phyloP scores from a whole-genome alignment of 2,329 filamentous ascomycete species.

The Monascus ruber region DNA sequence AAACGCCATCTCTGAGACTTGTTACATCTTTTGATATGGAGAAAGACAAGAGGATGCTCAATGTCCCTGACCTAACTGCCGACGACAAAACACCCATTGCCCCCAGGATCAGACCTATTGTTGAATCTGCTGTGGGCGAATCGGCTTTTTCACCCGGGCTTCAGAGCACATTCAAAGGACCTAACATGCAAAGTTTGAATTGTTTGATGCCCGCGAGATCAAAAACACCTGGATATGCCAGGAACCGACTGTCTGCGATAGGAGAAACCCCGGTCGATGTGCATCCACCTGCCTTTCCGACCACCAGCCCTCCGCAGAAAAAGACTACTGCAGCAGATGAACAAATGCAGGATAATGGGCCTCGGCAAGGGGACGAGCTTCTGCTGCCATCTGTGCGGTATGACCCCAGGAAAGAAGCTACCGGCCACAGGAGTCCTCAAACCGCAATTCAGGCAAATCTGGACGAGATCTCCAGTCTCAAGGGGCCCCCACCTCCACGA shows the following conservation, averaged over 20 bases:
- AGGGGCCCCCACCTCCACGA: constrained; percentile 56
- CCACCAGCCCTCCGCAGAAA: constrained; percentile 27
- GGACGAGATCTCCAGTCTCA: constrained; percentile 45
- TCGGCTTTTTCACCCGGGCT: constrained; percentile 57
- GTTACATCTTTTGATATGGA: constrained; percentile 70
- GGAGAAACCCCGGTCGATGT: constrained; percentile 54
- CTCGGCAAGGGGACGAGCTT: constrained; percentile 21
- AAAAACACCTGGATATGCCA: constrained; percentile 48
- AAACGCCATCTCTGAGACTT: constrained; percentile 75
- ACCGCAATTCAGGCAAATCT: constrained; percentile 59
- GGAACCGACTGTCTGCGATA: constrained; percentile 64
- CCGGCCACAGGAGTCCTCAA: constrained; percentile 37
- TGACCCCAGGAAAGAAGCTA: constrained; percentile 28
- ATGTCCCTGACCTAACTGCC: constrained; percentile 46
- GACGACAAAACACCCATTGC: constrained; percentile 59
- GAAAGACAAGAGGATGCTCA: constrained; percentile 40
- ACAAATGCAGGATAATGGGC: constrained; percentile 11
- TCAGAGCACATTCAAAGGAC: constrained; percentile 52
- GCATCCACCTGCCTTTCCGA: constrained; percentile 30
- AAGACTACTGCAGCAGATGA: constrained; percentile 16
- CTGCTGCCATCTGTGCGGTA: constrained; percentile 36
- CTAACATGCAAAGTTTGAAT: constrained; percentile 44
- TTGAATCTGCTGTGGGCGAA: constrained; percentile 55
- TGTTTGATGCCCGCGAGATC: constrained; percentile 48
- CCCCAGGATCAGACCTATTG: constrained; percentile 77